Evolutionary conservation across 345 rosid genomes (phyloP).

Genomic region (Gynandropsis gynandra): DNA sequence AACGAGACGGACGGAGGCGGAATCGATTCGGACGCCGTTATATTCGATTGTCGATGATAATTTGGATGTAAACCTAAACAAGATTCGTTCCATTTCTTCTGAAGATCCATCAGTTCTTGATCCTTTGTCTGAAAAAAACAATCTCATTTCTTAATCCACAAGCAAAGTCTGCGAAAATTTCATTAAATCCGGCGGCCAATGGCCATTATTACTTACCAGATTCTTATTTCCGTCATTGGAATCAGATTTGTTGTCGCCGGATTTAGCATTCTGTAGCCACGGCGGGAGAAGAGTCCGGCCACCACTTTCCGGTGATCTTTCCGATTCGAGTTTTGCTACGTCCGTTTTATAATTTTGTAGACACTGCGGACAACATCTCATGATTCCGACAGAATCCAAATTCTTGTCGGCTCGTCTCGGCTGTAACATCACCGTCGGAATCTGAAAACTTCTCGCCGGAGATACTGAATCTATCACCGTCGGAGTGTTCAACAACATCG

Average conservation of each 20-base stretch:
- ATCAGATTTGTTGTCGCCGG: conserved; percentile 27
- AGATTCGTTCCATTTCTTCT: conserved; percentile 72
- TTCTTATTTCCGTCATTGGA: conserved; percentile 34
- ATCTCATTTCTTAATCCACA: not conserved
- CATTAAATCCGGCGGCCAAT: not conserved
- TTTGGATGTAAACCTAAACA: conserved; percentile 62
- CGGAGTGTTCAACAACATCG: conserved; percentile 40
- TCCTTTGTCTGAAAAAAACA: conserved; percentile 45
- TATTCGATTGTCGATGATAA: conserved; percentile 43
- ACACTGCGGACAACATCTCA: conserved; percentile 63
- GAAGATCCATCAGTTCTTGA: conserved; percentile 54
- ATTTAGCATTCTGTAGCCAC: conserved; percentile 77
- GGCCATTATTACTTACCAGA: conserved; percentile 23
- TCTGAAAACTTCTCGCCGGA: conserved; percentile 45
- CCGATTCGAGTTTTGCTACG: conserved; percentile 43
- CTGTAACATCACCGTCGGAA: conserved; percentile 22
- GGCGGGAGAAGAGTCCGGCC: conserved; percentile 51
- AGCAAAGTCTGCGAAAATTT: not conserved
- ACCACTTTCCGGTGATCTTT: too few species aligned
- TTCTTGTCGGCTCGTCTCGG: conserved; percentile 34
- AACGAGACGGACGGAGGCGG: conserved; percentile 35
- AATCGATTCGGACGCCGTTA: conserved; percentile 36
- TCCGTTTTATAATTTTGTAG: conserved; percentile 59
- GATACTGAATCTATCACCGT: conserved; percentile 44
- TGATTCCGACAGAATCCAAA: conserved; percentile 34